Evolutionary conservation across 345 rosid genomes (phyloP).

Genomic region (Firmiana major): DNA sequence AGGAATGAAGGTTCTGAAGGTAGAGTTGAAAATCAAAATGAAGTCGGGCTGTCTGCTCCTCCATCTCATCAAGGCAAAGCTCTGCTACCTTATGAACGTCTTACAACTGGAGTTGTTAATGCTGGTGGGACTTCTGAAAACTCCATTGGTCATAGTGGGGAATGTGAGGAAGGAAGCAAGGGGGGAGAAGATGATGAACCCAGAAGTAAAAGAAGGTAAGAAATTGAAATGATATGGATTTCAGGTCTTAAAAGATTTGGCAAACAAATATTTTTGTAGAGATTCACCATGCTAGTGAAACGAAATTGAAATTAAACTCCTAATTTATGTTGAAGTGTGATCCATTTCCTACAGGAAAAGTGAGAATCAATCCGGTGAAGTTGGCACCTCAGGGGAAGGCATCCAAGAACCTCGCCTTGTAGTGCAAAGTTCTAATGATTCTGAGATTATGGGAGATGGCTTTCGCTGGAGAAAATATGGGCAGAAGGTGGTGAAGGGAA

Average conservation of each 20-base stretch:
- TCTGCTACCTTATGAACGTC: conserved; percentile 28
- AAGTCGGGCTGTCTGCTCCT: conserved; percentile 23
- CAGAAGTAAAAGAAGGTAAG: conserved; percentile 72
- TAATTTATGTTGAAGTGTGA: not conserved
- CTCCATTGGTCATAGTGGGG: conserved; percentile 60
- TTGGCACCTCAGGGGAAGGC: conserved; percentile 38
- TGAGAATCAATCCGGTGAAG: conserved; percentile 55
- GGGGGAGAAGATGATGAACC: conserved; percentile 62
- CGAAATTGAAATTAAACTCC: too few species aligned
- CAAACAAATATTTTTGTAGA: not conserved
- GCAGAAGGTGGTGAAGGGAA: conserved; percentile 94
- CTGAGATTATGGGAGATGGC: conserved; percentile 81
- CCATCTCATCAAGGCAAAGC: conserved; percentile 28
- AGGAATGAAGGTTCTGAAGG: conserved; percentile 43
- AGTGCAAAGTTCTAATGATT: conserved; percentile 49
- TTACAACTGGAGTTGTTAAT: conserved; percentile 21
- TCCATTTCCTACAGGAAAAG: conserved; percentile 39
- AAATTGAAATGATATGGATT: not conserved
- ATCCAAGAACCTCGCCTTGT: conserved; percentile 34
- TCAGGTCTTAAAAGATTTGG: not conserved
- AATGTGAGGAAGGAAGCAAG: conserved; percentile 59
- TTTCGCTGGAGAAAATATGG: conserved; percentile 99
- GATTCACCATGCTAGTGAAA: not conserved
- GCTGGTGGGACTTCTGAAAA: conserved; percentile 49
- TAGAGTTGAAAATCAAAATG: conserved; percentile 41